Conservation (phyloP, 257 asterid genomes). For the Plantago major region DNA sequence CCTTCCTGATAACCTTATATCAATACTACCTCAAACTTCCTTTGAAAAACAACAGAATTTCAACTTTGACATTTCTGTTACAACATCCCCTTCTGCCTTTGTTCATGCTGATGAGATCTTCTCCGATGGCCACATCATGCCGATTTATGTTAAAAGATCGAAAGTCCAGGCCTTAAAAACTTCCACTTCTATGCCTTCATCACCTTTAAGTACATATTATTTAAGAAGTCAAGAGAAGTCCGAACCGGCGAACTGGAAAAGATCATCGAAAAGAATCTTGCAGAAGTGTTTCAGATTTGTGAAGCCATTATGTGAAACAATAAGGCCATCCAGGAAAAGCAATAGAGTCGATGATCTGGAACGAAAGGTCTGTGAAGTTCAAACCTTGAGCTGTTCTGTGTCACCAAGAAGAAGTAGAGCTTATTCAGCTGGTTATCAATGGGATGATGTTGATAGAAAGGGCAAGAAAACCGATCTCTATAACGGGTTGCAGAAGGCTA, state of each 20-base stretch:
- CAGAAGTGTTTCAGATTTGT: slow-evolving; percentile 32
- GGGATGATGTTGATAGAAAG: slow-evolving; percentile 11
- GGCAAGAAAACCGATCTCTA: slow-evolving; percentile 10
- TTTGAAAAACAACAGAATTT: slow-evolving; percentile 33
- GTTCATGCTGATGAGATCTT: slow-evolving; percentile 63
- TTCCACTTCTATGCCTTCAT: slow-evolving; percentile 25
- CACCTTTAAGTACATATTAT: slow-evolving; percentile 27
- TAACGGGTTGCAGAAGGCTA: slow-evolving; percentile 21
- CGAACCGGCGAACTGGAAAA: slow-evolving; percentile 29
- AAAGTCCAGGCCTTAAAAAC: slow-evolving; percentile 14
- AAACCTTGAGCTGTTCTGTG: slow-evolving; percentile 30
- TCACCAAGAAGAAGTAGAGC: slow-evolving; percentile 30
- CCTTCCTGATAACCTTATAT: slow-evolving; percentile 18
- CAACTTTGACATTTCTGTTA: slow-evolving; percentile 40
- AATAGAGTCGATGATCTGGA: slow-evolving; percentile 44
- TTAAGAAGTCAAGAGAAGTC: slow-evolving; percentile 2
- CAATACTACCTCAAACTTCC: slow-evolving; percentile 12
- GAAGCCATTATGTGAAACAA: slow-evolving; percentile 26
- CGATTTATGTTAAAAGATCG: slow-evolving; percentile 27
- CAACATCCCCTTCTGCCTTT: slow-evolving; percentile 27
- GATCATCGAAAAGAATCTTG: slow-evolving; percentile 24
- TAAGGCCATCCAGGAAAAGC: slow-evolving; percentile 32
- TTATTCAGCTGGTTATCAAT: slow-evolving; percentile 23
- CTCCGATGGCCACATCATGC: slow-evolving; percentile 51
- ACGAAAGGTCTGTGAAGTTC: slow-evolving; percentile 39